phyloP scores from a whole-genome alignment of 371 early-diverging fungal species.

The Conidiobolus incongruus region DNA sequence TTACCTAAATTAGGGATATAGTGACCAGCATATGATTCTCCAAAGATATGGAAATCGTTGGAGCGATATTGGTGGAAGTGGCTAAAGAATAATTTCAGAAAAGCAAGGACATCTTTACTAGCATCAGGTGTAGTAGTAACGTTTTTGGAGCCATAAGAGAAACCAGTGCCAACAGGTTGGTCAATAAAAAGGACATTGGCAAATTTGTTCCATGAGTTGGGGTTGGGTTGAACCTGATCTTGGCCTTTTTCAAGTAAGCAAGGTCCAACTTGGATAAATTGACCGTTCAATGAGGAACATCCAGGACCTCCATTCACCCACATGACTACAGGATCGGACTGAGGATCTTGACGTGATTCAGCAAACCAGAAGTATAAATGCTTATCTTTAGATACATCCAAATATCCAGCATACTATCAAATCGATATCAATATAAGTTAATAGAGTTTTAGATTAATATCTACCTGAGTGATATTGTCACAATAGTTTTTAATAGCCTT shows the following conservation, averaged over 20 bases:
- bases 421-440: no score
- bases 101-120: conserved; percentile 50
- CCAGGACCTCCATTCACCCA: conserved; percentile 65
- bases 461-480: no score
- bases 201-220: conserved; percentile 43
- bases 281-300: conserved; percentile 50
- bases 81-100: conserved; percentile 37
- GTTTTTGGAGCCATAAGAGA: conserved; percentile 32
- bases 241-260: conserved; percentile 38
- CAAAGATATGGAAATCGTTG: conserved; percentile 39
- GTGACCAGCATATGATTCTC: no score
- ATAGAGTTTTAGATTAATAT: no score
- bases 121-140: conserved; percentile 28
- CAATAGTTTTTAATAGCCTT: no score
- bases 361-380: conserved; percentile 51
- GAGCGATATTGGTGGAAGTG: conserved; percentile 25
- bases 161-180: conserved; percentile 57
- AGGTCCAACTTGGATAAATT: conserved; percentile 52
- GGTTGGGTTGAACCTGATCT: conserved; percentile 20
- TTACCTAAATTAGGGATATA: conserved; percentile 42
- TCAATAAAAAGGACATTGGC: conserved; percentile 54
- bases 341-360: conserved; percentile 37
- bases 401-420: conserved; percentile 40
- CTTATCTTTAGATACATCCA: conserved; percentile 37
- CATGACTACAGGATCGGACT: conserved; percentile 37